Base-by-base conservation (phyloP, 768 basidiomycete species). In the Tricholomella constricta region DNA sequence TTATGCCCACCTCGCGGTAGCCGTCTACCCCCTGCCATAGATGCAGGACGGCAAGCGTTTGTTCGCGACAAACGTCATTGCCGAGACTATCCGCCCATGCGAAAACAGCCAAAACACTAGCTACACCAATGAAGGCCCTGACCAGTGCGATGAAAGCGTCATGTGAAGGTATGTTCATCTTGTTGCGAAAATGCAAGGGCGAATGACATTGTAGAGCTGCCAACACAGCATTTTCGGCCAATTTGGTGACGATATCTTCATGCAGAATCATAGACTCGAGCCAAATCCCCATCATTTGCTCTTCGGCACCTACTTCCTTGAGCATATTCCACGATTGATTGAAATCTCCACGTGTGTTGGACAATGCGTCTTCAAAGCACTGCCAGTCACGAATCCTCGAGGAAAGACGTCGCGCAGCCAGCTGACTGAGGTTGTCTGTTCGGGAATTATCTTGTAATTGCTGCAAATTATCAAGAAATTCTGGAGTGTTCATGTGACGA, bases 81-180 rank as follows among this genome's bases (percentile, higher is more conserved):
- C 85, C 85, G 17, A 89, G 71, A 64, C 88, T 89, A 60, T 91
- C 90, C 11, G 89, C 82, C 86, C 89, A 93, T 3, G 88, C 86
- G 62, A 85, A 86, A 29, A 88, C 86, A 2, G 83, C 83, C 12
- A 92, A 69, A 12, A 89, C 82, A 45, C 78, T 75, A 2, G 84
- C 76, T 7, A 91, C 76, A 1, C 90, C 90, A 42, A 91, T 69
- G 55, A 80, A 83, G 0, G 86, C 85, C 52, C 85, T 78, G 9
- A 88, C 72, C 55, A 89, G 85, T 0, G 75, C 69, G 15, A 89
- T 66, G 56, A 91, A 88, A 41, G 85, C 83, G 23, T 76, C 76
- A 62, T 84, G 81, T 3, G 79, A 57, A 55, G 72, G 51, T 22
- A 64, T 52, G 11, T 52, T 47, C 11, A 49, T 55, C 44, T 58